Evolutionary conservation across 371 early-diverging fungal genomes (phyloP), one percentile per base, ranked within the genome.

Genomic region (Mortierella sp.): DNA sequence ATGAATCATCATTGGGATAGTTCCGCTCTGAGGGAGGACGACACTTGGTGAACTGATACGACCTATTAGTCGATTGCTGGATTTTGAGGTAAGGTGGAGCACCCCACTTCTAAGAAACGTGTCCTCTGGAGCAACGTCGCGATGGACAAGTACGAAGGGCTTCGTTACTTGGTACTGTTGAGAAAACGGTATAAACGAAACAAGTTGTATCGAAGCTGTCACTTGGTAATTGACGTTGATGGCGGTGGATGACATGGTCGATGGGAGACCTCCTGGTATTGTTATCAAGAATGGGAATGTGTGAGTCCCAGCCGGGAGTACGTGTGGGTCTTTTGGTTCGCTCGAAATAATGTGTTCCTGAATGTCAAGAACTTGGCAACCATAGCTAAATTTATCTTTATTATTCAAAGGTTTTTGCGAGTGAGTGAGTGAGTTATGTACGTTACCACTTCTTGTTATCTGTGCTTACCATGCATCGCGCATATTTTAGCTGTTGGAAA

Each of bases 151-250:
- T 5, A 70, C 61, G 1, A 70, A 16, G 1, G 70, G 70, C 3
- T 63, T 52, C n/a, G 57, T 43, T 11, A 33, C 36, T 16, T 70
- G 70, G 32, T 69, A 69, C 24, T 45, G 53, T 19, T 70, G 63
- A 5, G 70, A 33, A 28, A 70, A 70, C 4, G 70, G 50, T 16
- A 70, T 21, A 48, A 70, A 48, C n/a, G 70, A 70, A 24, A n/a
- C 70, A 22, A 52, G 53, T n/a, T 69, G 61, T 28, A 60, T 22
- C 7, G 65, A 64, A 28, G 65, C 57, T 22, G 45, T 58, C n/a
- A 65, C 19, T 65, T 72, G 72, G 58, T 72, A 72, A 19, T 64
- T 65, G 60, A 72, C 58, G 55, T 58, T 72, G 47, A 65, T 50
- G 19, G 72, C 48, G 59, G 21, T 28, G 0, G 66, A 65, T 3